Conservation (phyloP, 1,139 yeast species). For the Citeromyces hawaiiensis region DNA sequence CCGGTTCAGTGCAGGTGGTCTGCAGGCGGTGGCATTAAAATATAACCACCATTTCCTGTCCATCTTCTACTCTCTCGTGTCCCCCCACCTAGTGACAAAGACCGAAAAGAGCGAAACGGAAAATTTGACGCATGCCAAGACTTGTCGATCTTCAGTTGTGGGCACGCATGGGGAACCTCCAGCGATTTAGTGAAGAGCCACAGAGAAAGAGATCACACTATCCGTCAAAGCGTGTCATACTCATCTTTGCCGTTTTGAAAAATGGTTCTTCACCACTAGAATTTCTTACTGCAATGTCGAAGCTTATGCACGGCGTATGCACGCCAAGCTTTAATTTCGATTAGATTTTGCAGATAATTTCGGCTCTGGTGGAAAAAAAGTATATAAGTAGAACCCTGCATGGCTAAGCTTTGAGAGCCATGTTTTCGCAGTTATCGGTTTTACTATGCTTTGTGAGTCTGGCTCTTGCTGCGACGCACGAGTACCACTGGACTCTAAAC, state of each 20-base stretch:
- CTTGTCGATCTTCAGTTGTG: not conserved
- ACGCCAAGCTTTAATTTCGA: not conserved
- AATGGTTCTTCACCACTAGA: too few species aligned
- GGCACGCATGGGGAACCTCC: not conserved
- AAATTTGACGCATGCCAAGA: not conserved
- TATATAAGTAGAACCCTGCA: not conserved
- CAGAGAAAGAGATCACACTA: too few species aligned
- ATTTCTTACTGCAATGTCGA: not conserved
- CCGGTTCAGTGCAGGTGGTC: too few species aligned
- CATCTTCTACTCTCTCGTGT: too few species aligned
- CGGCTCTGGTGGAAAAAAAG: not conserved
- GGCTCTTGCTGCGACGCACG: constrained; percentile 38
- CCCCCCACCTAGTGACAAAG: not conserved
- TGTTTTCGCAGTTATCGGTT: not conserved
- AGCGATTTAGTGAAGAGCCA: too few species aligned
- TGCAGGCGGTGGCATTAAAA: too few species aligned
- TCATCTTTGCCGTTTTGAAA: too few species aligned
- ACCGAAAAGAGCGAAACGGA: not conserved
- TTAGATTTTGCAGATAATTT: not conserved
- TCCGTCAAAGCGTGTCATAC: too few species aligned
- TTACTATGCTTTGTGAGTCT: not conserved
- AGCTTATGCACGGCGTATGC: not conserved
- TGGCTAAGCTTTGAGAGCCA: not conserved
- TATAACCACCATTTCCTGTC: too few species aligned
- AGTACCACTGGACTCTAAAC: constrained; percentile 60